Percentiles rank a stretch among this genome's conserved stretches.
These are phyloP conservation scores for Chloroidium sp. DNA, from an alignment of 163 green algal species.

Conservation along the genomic window DNA sequence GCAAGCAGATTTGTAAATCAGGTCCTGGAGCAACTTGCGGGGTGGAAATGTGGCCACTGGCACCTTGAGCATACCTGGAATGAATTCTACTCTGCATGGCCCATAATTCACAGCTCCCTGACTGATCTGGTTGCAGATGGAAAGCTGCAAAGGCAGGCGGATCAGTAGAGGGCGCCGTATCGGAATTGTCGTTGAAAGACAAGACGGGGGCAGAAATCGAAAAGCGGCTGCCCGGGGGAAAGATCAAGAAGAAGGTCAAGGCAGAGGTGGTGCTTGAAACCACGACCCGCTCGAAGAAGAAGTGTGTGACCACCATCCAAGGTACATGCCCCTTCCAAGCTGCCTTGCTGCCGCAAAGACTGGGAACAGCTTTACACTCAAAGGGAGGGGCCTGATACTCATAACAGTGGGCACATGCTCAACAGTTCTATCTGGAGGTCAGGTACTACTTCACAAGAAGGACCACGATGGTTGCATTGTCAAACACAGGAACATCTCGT, in stretches of 20 bases:
- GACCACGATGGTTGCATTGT: neutral
- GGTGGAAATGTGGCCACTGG: too few relatives aligned
- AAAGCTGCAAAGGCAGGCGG: constrained; percentile 49
- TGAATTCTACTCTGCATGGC: too few relatives aligned
- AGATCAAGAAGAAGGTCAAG: constrained; percentile 54
- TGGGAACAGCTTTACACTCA: too few relatives aligned
- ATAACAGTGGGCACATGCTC: too few relatives aligned
- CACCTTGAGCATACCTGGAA: too few relatives aligned
- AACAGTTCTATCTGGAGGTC: neutral
- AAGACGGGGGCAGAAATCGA: constrained; percentile 42
- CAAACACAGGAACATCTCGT: neutral
- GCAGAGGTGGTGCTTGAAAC: constrained; percentile 69
- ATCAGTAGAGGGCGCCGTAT: constrained; percentile 16
- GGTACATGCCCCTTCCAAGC: constrained; percentile 13
- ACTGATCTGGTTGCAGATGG: constrained; percentile 28
- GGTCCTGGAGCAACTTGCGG: too few relatives aligned
- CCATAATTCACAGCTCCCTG: too few relatives aligned
- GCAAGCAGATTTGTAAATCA: too few relatives aligned
- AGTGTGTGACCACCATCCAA: constrained; percentile 86
- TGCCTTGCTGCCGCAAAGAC: too few relatives aligned
- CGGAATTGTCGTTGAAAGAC: constrained; percentile 42
- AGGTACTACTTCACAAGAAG: neutral
- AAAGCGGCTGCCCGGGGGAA: constrained; percentile 59
- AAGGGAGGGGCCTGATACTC: too few relatives aligned
- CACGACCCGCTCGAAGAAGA: constrained; percentile 88